A percentile compares a stretch with the other conserved stretches of the same genome.
Evolutionary conservation across 257 asterid species (phyloP).

Genomic region (Prunella vulgaris): DNA sequence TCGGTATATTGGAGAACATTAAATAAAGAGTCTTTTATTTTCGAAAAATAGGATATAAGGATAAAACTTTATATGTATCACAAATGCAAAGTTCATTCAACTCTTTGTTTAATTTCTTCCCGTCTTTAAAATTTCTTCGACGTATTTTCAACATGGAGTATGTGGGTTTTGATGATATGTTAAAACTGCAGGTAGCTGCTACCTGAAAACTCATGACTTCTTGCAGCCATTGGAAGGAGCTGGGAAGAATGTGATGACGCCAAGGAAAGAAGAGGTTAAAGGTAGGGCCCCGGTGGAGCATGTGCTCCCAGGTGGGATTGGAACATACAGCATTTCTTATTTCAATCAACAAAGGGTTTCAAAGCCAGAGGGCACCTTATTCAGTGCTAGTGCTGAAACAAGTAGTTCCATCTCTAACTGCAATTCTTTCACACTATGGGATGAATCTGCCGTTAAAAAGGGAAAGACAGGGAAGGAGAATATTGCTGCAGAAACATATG

Average conservation of each 20-base stretch:
- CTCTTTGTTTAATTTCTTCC: too few relatives aligned
- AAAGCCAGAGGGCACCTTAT: conserved; percentile 46
- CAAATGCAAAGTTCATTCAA: too few relatives aligned
- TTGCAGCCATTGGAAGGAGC: conserved; percentile 80
- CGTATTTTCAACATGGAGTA: too few relatives aligned
- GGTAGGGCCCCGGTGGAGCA: conserved; percentile 51
- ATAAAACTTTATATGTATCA: too few relatives aligned
- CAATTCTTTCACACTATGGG: conserved; percentile 85
- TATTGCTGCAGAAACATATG: conserved; percentile 44
- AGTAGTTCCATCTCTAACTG: conserved; percentile 63
- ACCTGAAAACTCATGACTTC: conserved; percentile 81
- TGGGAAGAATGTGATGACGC: conserved; percentile 29
- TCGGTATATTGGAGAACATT: too few relatives aligned
- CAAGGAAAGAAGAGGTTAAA: background rate
- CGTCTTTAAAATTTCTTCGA: too few relatives aligned
- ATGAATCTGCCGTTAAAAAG: conserved; percentile 69
- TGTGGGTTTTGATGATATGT: background rate
- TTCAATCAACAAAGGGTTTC: conserved; percentile 45
- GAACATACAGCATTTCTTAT: conserved; percentile 71
- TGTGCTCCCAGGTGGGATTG: conserved; percentile 83
- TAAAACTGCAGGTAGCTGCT: conserved; percentile 48
- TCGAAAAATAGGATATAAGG: too few relatives aligned
- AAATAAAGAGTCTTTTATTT: too few relatives aligned
- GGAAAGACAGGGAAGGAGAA: conserved; percentile 99
- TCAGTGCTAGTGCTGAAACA: conserved; percentile 43